These are phyloP conservation scores for Globomyces pollinis-pini DNA, from an alignment of 192 early-diverging fungal species.

Conservation along the genomic window DNA sequence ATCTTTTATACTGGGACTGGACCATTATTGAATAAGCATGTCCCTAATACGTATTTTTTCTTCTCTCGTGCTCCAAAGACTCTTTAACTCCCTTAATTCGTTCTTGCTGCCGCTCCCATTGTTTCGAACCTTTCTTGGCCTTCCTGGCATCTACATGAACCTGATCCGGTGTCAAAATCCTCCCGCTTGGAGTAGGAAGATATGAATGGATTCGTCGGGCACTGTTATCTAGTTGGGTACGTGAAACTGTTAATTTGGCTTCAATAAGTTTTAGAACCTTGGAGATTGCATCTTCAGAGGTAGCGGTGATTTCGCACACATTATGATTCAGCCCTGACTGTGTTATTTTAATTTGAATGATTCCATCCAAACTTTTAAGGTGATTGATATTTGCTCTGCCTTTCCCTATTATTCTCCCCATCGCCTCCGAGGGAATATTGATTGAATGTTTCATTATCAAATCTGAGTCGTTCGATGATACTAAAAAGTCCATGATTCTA, in stretches of 20 bases:
- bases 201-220: background rate
- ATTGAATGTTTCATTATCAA: no score
- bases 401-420: background rate
- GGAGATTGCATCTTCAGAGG: background rate
- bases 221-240: background rate
- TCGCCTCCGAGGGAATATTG: background rate
- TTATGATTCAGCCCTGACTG: background rate
- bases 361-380: background rate
- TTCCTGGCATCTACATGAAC: background rate
- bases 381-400: background rate
- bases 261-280: background rate
- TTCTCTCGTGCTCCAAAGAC: background rate
- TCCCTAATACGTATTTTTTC: no score
- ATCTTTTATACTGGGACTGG: no score
- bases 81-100: background rate
- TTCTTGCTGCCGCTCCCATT: background rate
- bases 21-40: no score
- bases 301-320: background rate
- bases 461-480: no score
- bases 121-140: background rate
- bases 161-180: background rate
- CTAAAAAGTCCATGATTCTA: no score
- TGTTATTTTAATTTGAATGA: background rate
- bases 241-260: background rate
- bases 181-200: background rate